A percentile compares a stretch with the other conserved stretches of the same genome.
phyloP scores from a whole-genome alignment of 1,139 yeast species.

The Yamadazyma oceani region DNA sequence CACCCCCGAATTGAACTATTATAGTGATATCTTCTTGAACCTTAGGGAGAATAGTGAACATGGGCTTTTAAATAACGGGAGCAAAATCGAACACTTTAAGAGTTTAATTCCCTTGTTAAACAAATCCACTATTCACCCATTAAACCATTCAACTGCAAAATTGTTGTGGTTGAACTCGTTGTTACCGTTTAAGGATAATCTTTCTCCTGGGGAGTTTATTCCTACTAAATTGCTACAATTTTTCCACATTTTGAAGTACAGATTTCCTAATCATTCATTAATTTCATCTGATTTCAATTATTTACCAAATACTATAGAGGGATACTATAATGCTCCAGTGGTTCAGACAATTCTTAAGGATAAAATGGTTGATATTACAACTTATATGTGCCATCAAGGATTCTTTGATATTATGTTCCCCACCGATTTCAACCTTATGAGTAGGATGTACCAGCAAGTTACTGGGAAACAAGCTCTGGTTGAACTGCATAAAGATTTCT shows the following conservation, averaged over 20 bases:
- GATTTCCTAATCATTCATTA: constrained; percentile 75
- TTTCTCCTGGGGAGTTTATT: constrained; percentile 75
- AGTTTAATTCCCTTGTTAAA: constrained; percentile 32
- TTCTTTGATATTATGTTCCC: constrained; percentile 86
- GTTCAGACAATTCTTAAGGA: constrained; percentile 77
- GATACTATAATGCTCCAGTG: constrained; percentile 72
- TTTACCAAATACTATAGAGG: constrained; percentile 60
- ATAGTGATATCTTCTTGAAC: constrained; percentile 54
- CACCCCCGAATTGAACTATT: constrained; percentile 65
- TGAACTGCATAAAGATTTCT: constrained; percentile 61
- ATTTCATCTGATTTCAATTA: constrained; percentile 72
- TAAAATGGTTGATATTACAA: constrained; percentile 65
- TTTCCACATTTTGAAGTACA: constrained; percentile 59
- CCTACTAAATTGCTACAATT: constrained; percentile 76
- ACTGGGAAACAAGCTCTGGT: constrained; percentile 61
- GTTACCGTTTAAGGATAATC: constrained; percentile 63
- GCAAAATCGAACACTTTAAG: constrained; percentile 21
- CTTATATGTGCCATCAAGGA: constrained; percentile 83
- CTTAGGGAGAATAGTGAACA: constrained; percentile 50
- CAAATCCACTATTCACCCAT: constrained; percentile 41
- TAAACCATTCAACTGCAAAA: constrained; percentile 36
- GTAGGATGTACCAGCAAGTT: constrained; percentile 62
- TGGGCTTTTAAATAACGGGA: constrained; percentile 31
- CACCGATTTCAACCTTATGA: constrained; percentile 67
- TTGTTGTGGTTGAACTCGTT: constrained; percentile 31